Conservation (phyloP, 805 yeast species). For the Kluyveromyces aestuarii region DNA sequence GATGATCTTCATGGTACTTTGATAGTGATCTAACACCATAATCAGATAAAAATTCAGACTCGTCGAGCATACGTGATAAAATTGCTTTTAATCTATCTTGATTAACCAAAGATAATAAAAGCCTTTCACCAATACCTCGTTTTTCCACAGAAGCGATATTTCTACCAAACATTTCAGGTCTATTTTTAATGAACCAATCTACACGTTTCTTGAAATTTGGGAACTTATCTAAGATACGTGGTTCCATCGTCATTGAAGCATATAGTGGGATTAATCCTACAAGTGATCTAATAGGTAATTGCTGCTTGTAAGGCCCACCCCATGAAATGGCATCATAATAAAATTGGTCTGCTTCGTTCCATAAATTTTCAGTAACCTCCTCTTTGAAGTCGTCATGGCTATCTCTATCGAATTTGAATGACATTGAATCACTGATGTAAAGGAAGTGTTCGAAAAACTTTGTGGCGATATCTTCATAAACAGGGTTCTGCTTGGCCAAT, state of each 20-base stretch:
- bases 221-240: conserved; percentile 65
- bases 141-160: conserved; percentile 77
- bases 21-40: conserved; percentile 87
- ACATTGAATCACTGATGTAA: conserved; percentile 89
- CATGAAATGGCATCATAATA: conserved; percentile 86
- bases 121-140: conserved; percentile 75
- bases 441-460: conserved; percentile 90
- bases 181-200: conserved; percentile 72
- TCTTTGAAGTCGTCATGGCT: conserved; percentile 29
- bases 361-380: conserved; percentile 52
- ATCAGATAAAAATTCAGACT: conserved; percentile 72
- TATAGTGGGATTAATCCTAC: conserved; percentile 89
- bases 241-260: conserved; percentile 83
- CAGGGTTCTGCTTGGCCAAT: conserved; percentile 74
- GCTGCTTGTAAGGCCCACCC: conserved; percentile 59
- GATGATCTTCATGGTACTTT: conserved; percentile 74
- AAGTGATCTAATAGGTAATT: conserved; percentile 76
- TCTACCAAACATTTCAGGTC: conserved; percentile 60
- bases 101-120: conserved; percentile 70
- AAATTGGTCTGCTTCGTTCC: conserved; percentile 86
- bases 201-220: conserved; percentile 77
- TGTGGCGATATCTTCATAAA: conserved; percentile 88
- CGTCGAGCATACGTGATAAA: conserved; percentile 74
- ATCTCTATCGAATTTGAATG: conserved; percentile 37
- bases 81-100: conserved; percentile 71